Percentiles rank a stretch among this genome's conserved stretches.
Conservation (phyloP, 2,329 filamentous ascomycete species). For the Penicillium sp. region DNA sequence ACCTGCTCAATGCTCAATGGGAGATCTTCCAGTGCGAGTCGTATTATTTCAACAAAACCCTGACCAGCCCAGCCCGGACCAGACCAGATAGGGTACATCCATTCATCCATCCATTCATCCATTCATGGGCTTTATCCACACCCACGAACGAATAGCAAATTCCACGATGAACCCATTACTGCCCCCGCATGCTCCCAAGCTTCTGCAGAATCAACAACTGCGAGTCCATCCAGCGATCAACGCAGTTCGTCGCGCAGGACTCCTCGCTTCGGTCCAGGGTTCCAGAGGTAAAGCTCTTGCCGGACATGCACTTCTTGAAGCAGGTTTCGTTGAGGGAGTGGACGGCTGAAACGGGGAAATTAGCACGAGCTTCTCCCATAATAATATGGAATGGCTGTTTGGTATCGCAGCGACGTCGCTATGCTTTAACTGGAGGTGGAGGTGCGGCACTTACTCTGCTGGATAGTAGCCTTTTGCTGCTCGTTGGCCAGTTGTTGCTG, state of each 20-base stretch:
- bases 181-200: slow-evolving; percentile 64
- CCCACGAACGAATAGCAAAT: not conserved
- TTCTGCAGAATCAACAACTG: slow-evolving; percentile 84
- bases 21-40: not conserved
- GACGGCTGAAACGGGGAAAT: slow-evolving; percentile 52
- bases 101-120: not conserved
- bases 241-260: slow-evolving; percentile 85
- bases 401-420: not conserved
- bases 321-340: slow-evolving; percentile 74
- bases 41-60: not conserved
- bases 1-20: too few relatives aligned
- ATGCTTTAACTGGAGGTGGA: not conserved
- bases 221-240: slow-evolving; percentile 89
- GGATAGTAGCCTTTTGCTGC: slow-evolving; percentile 70
- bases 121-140: not conserved
- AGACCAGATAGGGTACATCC: not conserved
- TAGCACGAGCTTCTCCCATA: not conserved
- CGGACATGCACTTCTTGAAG: slow-evolving; percentile 91
- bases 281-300: slow-evolving; percentile 64
- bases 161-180: slow-evolving; percentile 23
- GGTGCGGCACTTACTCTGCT: slow-evolving; percentile 39
- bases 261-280: slow-evolving; percentile 78
- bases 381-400: too few relatives aligned
- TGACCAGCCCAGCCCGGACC: not conserved
- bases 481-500: slow-evolving; percentile 84